Percentiles rank a stretch among this genome's conserved stretches.
Evolutionary conservation across 23 red algal genomes (phyloP).

Genomic region (Gracilariopsis chorda): DNA sequence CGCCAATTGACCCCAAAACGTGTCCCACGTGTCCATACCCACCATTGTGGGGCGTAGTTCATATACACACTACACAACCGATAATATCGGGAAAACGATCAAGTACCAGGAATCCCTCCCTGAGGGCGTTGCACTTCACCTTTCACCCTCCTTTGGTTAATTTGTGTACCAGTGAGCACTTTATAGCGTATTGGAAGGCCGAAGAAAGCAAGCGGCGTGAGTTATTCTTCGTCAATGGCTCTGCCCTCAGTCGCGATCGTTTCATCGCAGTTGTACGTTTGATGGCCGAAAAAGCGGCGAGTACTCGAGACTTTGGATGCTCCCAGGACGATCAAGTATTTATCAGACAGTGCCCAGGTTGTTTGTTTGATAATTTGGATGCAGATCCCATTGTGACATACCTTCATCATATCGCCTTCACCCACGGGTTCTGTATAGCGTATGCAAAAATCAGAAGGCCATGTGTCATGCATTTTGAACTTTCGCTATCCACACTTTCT

Average conservation of each 20-base stretch:
- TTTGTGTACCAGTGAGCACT: not conserved
- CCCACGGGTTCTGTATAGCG: not conserved
- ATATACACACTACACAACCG: too few relatives aligned
- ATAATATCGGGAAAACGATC: too few relatives aligned
- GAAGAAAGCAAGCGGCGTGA: constrained; percentile 3
- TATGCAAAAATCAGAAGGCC: too few relatives aligned
- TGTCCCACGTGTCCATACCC: too few relatives aligned
- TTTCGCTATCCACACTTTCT: too few relatives aligned
- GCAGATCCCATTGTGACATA: not conserved
- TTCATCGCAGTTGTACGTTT: not conserved
- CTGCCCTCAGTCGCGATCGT: not conserved
- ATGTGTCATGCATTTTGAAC: too few relatives aligned
- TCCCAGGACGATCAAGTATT: not conserved
- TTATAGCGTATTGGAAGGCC: not conserved
- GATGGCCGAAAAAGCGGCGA: not conserved
- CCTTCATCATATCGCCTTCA: not conserved
- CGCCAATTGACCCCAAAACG: too few relatives aligned
- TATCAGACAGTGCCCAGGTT: not conserved
- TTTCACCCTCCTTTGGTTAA: not conserved
- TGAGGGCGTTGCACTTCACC: too few relatives aligned
- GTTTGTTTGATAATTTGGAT: not conserved
- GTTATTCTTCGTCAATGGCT: not conserved
- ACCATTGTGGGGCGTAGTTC: too few relatives aligned
- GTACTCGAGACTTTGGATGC: not conserved
- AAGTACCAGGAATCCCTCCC: too few relatives aligned